A percentile compares a stretch with the other conserved stretches of the same genome.
phyloP scores from a whole-genome alignment of 331 rosid species.

The Pyrus hybrid region DNA sequence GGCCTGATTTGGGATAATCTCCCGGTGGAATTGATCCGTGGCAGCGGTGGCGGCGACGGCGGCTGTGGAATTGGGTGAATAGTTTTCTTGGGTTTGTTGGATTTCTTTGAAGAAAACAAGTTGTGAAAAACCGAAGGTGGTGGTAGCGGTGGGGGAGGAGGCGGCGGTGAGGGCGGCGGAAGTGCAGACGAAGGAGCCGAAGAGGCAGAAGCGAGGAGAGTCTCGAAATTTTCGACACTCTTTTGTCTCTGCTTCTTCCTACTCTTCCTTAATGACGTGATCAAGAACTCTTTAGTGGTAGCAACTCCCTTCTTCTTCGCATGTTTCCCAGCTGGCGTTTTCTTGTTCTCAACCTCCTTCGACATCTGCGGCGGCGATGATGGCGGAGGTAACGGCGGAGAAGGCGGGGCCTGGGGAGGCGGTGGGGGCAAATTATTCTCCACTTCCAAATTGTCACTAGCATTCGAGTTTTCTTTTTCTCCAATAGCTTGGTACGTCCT shows the following conservation, averaged over 20 bases:
- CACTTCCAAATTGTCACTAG: not conserved
- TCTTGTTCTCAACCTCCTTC: constrained; percentile 17
- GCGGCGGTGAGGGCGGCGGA: constrained; percentile 20
- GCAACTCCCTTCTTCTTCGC: constrained; percentile 43
- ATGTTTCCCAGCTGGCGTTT: constrained; percentile 5
- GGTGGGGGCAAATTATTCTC: not conserved
- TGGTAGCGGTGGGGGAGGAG: constrained; percentile 31
- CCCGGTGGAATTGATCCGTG: too few species aligned
- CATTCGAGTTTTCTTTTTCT: constrained; percentile 1
- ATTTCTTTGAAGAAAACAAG: constrained; percentile 43
- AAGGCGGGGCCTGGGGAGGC: not conserved
- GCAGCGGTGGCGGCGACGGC: not conserved
- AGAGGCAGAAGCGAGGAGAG: constrained; percentile 18
- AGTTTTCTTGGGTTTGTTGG: constrained; percentile 32
- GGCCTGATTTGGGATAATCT: constrained; percentile 7
- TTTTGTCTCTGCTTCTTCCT: constrained; percentile 60
- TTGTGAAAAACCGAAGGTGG: constrained; percentile 46
- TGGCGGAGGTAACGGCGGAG: not conserved
- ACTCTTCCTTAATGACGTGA: constrained; percentile 32
- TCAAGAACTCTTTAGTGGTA: constrained; percentile 48
- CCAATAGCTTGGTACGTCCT: constrained; percentile 26
- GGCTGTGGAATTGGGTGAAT: constrained; percentile 10
- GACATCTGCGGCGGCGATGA: not conserved
- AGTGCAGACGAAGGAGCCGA: constrained; percentile 8
- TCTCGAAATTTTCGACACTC: constrained; percentile 54